Percentiles rank a stretch among this genome's conserved stretches.
phyloP scores from a whole-genome alignment of 1,139 yeast genomes.

The Kodamaea anthophila region DNA sequence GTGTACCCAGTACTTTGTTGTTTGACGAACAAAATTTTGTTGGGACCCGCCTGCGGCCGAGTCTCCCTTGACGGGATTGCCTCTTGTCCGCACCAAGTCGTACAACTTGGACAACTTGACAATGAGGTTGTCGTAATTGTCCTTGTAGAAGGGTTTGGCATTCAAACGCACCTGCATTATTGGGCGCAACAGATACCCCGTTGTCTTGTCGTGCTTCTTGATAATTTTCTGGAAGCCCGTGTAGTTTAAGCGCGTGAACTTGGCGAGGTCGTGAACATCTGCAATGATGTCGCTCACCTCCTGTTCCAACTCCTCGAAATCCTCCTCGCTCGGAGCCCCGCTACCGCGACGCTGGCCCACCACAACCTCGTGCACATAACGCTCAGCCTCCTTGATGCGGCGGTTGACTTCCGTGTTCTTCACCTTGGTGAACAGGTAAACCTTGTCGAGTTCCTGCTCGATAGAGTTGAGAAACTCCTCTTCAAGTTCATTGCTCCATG shows the following conservation, averaged over 20 bases:
- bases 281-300: slow-evolving; percentile 91
- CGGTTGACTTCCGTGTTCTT: slow-evolving; percentile 80
- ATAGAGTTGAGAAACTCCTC: slow-evolving; percentile 70
- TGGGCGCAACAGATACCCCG: slow-evolving; percentile 79
- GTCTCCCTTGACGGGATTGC: slow-evolving; percentile 91
- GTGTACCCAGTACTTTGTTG: slow-evolving; percentile 98
- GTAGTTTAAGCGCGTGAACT: slow-evolving; percentile 85
- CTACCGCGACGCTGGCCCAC: slow-evolving; percentile 24
- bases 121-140: slow-evolving; percentile 82
- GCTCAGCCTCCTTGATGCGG: slow-evolving; percentile 76
- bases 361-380: slow-evolving; percentile 60
- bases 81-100: slow-evolving; percentile 90
- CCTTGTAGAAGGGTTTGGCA: slow-evolving; percentile 92
- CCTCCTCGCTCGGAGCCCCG: slow-evolving; percentile 58
- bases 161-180: slow-evolving; percentile 89
- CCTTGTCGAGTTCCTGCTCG: slow-evolving; percentile 84
- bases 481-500: slow-evolving; percentile 74
- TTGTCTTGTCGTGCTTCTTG: slow-evolving; percentile 91
- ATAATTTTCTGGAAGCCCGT: slow-evolving; percentile 95
- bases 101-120: slow-evolving; percentile 85
- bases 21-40: slow-evolving; percentile 96
- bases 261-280: slow-evolving; percentile 94
- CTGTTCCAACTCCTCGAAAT: slow-evolving; percentile 85
- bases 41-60: slow-evolving; percentile 95
- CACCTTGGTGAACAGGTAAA: slow-evolving; percentile 81